Conservation (phyloP, 1,284 basidiomycete species). For the Apiotrichum brassicae region DNA sequence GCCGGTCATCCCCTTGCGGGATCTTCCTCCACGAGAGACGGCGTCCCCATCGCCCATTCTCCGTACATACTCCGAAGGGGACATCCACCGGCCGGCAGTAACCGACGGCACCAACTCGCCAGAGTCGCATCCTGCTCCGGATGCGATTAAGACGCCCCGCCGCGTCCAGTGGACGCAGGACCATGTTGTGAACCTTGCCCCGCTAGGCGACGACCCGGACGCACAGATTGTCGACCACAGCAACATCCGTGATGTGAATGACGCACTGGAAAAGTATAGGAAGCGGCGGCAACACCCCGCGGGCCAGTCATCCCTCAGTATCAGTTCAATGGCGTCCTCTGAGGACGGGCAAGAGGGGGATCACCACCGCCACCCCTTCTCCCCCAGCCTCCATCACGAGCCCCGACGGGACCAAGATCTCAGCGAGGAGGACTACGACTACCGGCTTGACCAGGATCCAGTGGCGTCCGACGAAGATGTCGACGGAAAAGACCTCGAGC, state of each 20-base stretch:
- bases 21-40: slow-evolving; percentile 2
- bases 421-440: slow-evolving; percentile 44
- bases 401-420: no score
- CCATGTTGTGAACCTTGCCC: slow-evolving; percentile 36
- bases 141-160: slow-evolving; percentile 23
- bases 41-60: slow-evolving; percentile 8
- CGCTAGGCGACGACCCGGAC: slow-evolving; percentile 20
- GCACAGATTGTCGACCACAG: slow-evolving; percentile 22
- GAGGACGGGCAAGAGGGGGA: not conserved
- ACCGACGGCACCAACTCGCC: not conserved
- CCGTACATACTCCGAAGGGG: not conserved
- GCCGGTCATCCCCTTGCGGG: slow-evolving; percentile 3
- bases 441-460: slow-evolving; percentile 39
- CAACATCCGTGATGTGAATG: slow-evolving; percentile 36
- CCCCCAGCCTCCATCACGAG: not conserved
- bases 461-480: not conserved
- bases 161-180: slow-evolving; percentile 46
- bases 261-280: slow-evolving; percentile 35
- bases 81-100: not conserved
- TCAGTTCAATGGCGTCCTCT: not conserved
- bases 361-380: not conserved
- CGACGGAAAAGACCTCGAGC: slow-evolving; percentile 7
- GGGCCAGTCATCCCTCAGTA: not conserved
- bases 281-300: not conserved
- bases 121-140: not conserved